phyloP scores from a whole-genome alignment of 768 basidiomycete species.

The Mycena floridula region DNA sequence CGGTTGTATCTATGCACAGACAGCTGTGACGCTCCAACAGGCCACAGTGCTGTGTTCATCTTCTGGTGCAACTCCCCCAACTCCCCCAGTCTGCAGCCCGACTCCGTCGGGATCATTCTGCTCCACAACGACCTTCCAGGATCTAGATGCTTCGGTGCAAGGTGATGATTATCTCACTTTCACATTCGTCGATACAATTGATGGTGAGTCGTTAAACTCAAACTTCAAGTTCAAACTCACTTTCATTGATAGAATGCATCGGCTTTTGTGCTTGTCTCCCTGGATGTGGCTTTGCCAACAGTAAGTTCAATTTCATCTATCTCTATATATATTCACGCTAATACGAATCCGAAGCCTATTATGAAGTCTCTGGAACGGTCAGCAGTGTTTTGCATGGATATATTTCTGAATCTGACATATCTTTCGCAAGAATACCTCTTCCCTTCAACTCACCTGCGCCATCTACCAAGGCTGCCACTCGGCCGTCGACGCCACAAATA shows the following conservation, averaged over 20 bases:
- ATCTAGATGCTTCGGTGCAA: slow-evolving; percentile 5
- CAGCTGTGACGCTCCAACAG: too few relatives aligned
- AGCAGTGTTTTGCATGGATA: not conserved
- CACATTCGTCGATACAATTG: slow-evolving; percentile 7
- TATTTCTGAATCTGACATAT: not conserved
- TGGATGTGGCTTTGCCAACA: slow-evolving; percentile 7
- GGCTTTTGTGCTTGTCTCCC: slow-evolving; percentile 1
- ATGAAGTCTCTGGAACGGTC: not conserved
- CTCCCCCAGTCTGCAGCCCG: too few relatives aligned
- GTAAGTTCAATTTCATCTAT: not conserved
- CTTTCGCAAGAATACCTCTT: not conserved
- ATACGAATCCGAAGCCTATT: not conserved
- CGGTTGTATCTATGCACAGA: too few relatives aligned
- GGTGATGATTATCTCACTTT: slow-evolving; percentile 9
- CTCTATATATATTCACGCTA: not conserved
- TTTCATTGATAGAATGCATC: slow-evolving; percentile 6
- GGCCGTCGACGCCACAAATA: slow-evolving; percentile 8
- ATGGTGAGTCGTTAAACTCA: slow-evolving; percentile 3
- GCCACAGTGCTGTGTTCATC: too few relatives aligned
- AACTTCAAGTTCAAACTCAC: not conserved
- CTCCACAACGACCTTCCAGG: too few relatives aligned
- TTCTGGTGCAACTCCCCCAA: too few relatives aligned
- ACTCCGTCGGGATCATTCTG: too few relatives aligned
- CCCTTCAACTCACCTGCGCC: slow-evolving; percentile 7
- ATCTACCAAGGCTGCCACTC: slow-evolving; percentile 7